Evolutionary conservation across 2,329 filamentous ascomycete genomes (phyloP), one percentile per base, ranked within the genome.

Genomic region (Sclerotinia nivalis): DNA sequence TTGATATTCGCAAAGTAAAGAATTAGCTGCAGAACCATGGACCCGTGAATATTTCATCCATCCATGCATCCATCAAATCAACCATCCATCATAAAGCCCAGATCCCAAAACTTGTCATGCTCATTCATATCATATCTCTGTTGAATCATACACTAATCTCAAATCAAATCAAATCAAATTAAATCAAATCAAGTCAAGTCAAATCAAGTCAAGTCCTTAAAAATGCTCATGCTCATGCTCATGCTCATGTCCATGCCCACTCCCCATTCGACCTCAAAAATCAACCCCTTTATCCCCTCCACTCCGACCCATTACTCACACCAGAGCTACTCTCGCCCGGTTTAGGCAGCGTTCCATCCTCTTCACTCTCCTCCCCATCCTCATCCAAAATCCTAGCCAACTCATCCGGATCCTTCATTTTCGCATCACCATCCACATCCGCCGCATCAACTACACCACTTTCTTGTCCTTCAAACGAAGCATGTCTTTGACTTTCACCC

Each of bases 341-440:
- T 15, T 25, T 37, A 0, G 45, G 64, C 28, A 68, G 18, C 2
- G 55, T 60, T 2, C 62, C 69, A 60, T 68, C 69, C 50, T 65
- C 70, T 13, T 70, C 72, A 69, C 76, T 76, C 59, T 76, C 76
- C 71, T 83, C 84, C 1, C 86, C 84, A 6, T 86, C 84, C 22
- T 87, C 86, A 10, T 89, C 87, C 55, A 90, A 79, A 13, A 84
- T 87, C 70, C 82, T 83, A 2, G 88, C 88, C 69, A 90, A 81
- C 78, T 90, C 88, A 76, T 90, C 88, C 0, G 88, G 88, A 72
- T 90, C 88, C 73, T 84, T 83, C 87, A 90, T 89, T 81, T 84
- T 88, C 50, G 88, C 88, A 75, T 90, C 88, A 0, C 87, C 85
- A 74, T 89, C 88, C 8, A 86, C 80, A 43, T 79, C 79, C 2